Conservation (phyloP, 192 early-diverging fungal species). For the Pecoramyces ruminantium region DNA sequence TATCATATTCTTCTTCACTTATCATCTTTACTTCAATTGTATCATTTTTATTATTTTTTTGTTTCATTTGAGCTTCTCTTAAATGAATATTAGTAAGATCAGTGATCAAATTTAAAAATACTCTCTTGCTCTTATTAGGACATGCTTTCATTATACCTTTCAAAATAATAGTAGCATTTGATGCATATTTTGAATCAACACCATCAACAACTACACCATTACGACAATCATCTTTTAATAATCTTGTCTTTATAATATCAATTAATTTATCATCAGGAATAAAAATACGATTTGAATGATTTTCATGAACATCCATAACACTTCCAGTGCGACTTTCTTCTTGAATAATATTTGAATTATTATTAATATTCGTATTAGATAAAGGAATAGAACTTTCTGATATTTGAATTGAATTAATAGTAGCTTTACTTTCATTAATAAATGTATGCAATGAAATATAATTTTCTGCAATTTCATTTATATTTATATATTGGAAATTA, state of each 20-base stretch:
- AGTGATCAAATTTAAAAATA: conserved; percentile 11
- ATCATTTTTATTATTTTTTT: conserved; percentile 20
- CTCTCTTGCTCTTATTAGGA: conserved; percentile 11
- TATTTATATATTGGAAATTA: conserved; percentile 12
- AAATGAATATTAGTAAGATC: conserved; percentile 25
- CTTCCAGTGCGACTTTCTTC: background rate
- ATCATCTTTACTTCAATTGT: conserved; percentile 19
- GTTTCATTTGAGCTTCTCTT: conserved; percentile 4
- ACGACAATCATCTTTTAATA: conserved; percentile 17
- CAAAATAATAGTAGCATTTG: conserved; percentile 9
- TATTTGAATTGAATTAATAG: background rate
- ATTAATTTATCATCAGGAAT: conserved; percentile 20
- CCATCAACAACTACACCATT: conserved; percentile 33
- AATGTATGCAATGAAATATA: background rate
- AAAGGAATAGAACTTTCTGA: background rate
- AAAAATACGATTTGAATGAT: conserved; percentile 8
- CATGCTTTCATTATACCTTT: conserved; percentile 14
- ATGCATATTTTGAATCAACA: conserved; percentile 24
- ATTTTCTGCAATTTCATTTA: conserved; percentile 29
- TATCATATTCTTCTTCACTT: conserved; percentile 35
- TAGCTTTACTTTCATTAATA: background rate
- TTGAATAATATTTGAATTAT: background rate
- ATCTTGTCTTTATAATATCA: conserved; percentile 13
- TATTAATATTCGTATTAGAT: background rate
- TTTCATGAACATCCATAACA: background rate